Base-by-base conservation (phyloP, 2,329 filamentous ascomycete species). In the Colletotrichum musae region DNA sequence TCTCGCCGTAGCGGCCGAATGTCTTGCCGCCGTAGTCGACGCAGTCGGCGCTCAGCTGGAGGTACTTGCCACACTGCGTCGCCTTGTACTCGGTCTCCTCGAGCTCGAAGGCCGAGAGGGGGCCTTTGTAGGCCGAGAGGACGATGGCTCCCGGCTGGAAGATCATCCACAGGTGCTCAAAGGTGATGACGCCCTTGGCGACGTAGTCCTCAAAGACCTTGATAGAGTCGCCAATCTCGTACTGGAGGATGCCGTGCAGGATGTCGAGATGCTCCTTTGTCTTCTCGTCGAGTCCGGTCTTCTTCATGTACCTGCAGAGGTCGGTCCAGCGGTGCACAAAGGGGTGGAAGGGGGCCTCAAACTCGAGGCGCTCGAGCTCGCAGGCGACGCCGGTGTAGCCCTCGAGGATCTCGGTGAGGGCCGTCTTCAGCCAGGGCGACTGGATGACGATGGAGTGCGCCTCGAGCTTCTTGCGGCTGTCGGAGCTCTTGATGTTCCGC, bases 321-420 rank as follows among this genome's bases (percentile, higher is more conserved):
- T 80, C 74, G 1, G 83, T 79, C 89, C 90, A 93, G 39, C 91
- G 85, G 77, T 93, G 90, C 48, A 92, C 87, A 57, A 93, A 88
- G 0, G 88, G 87, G 72, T 87, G 81, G 70, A 92, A 93, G 0
- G 88, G 89, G 0, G 85, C 86, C 7, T 80, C 76, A 70, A 93
- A 92, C 64, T 88, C 87, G 2, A 93, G 81, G 1, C 88, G 84
- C n/a, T 88, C 83, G 28, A 93, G 80, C 12, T 83, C 84, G 41
- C 87, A 86, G 2, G 88, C 87, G 36, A 93, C 82, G 1, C 90
- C 89, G 0, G 88, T 87, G 67, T 91, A 92, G 9, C 82, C 86
- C 1, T 83, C 78, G 24, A 92, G 81, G 7, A 91, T 83, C 12
- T 85, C 81, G 10, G 80, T 80, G 0, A 93, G 81, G 5, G 88